Conservation (phyloP, 2,329 filamentous ascomycete genomes). For the Colletotrichum nymphaeae region DNA sequence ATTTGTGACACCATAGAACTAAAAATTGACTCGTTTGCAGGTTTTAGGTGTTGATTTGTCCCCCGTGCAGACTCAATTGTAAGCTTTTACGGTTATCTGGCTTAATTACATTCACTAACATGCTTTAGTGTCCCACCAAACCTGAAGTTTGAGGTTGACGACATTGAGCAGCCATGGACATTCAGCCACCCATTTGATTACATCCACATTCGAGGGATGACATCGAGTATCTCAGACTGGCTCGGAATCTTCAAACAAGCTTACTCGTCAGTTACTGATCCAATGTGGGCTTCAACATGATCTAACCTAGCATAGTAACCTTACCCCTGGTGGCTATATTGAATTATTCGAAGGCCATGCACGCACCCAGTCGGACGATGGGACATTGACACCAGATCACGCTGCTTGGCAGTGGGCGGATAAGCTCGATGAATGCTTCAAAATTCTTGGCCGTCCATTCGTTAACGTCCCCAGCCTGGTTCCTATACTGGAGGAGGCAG, state of each 20-base stretch:
- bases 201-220: slow-evolving; percentile 47
- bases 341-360: slow-evolving; percentile 50
- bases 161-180: neutral
- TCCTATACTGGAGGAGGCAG: slow-evolving; percentile 39
- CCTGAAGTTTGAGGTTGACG: slow-evolving; percentile 52
- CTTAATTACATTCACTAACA: slow-evolving; percentile 32
- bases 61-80: slow-evolving; percentile 13
- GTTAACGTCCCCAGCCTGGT: slow-evolving; percentile 50
- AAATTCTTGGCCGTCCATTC: slow-evolving; percentile 46
- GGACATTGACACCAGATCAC: slow-evolving; percentile 24
- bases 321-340: slow-evolving; percentile 51
- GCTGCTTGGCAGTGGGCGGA: slow-evolving; percentile 39
- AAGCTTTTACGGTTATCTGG: neutral
- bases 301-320: slow-evolving; percentile 39
- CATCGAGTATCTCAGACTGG: slow-evolving; percentile 48
- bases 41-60: slow-evolving; percentile 22
- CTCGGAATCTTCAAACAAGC: slow-evolving; percentile 57
- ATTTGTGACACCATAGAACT: neutral
- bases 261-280: slow-evolving; percentile 47
- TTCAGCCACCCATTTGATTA: neutral
- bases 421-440: slow-evolving; percentile 44
- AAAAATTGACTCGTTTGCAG: slow-evolving; percentile 27
- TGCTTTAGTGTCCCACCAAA: slow-evolving; percentile 65
- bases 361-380: slow-evolving; percentile 46
- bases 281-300: neutral